These are phyloP conservation scores for Coniferiporia sulphurascens DNA, from an alignment of 1,284 basidiomycete genomes.

Conservation along the genomic window DNA sequence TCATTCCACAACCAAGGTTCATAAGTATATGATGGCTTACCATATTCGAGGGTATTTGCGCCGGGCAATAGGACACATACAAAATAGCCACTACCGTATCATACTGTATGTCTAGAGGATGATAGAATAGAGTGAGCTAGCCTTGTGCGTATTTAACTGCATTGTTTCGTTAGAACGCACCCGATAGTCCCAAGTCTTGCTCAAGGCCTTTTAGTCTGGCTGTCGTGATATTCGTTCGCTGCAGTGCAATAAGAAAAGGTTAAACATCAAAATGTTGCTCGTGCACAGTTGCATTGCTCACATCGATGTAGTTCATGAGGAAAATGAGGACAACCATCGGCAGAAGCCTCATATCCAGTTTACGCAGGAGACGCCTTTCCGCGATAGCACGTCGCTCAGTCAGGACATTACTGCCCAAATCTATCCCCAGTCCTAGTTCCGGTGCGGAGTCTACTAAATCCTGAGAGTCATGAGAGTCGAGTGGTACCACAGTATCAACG, in stretches of 20 bases:
- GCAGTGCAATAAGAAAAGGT: conserved; percentile 35
- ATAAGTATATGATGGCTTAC: not conserved
- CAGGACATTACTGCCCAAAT: no score
- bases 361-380: conserved; percentile 44
- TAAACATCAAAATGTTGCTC: not conserved
- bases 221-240: conserved; percentile 57
- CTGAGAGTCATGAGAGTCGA: not conserved
- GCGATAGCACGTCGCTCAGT: conserved; percentile 17
- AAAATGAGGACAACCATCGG: conserved; percentile 58
- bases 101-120: conserved; percentile 46
- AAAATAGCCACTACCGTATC: conserved; percentile 12
- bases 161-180: conserved; percentile 42
- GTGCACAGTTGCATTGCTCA: conserved; percentile 27
- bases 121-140: not conserved
- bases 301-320: conserved; percentile 68
- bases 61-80: conserved; percentile 9
- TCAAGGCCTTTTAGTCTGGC: conserved; percentile 59
- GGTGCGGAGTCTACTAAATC: not conserved
- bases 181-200: conserved; percentile 47
- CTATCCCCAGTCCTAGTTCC: no score
- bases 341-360: conserved; percentile 52
- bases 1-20: not conserved
- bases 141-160: not conserved
- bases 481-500: not conserved
- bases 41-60: conserved; percentile 17